Percentiles rank a stretch among this genome's conserved stretches.
Conservation (phyloP, 2,329 filamentous ascomycete genomes). For the Graphilbum sp. region DNA sequence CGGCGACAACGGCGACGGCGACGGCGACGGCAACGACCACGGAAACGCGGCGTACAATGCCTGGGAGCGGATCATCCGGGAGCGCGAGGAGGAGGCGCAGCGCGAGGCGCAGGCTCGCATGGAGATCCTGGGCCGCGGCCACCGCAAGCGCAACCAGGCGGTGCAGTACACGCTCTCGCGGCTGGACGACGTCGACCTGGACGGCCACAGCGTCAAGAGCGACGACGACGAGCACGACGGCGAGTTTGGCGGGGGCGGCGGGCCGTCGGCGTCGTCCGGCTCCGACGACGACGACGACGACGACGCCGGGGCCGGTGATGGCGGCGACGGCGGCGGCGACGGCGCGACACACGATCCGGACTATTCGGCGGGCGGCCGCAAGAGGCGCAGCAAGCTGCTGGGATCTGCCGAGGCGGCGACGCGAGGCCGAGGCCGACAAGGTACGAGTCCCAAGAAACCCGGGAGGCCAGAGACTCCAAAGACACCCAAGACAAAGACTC, state of each 20-base stretch:
- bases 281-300: conserved; percentile 9
- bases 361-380: background rate
- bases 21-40: conserved; percentile 18
- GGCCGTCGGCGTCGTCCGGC: too few relatives aligned
- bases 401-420: too few relatives aligned
- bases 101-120: conserved; percentile 51
- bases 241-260: background rate
- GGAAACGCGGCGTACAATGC: conserved; percentile 41
- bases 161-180: conserved; percentile 14
- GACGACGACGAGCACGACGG: conserved; percentile 8
- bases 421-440: too few relatives aligned
- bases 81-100: conserved; percentile 66
- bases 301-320: conserved; percentile 8
- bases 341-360: background rate
- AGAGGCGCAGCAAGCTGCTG: too few relatives aligned
- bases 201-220: conserved; percentile 13
- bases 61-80: conserved; percentile 80
- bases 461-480: background rate
- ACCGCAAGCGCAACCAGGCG: conserved; percentile 46
- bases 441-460: background rate
- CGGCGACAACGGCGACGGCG: conserved; percentile 20
- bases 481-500: background rate
- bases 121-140: conserved; percentile 72
- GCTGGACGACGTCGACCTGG: conserved; percentile 9
- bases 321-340: conserved; percentile 9